These are phyloP conservation scores for Colletotrichum siamense DNA, from an alignment of 2,329 filamentous ascomycete species.

Conservation along the genomic window DNA sequence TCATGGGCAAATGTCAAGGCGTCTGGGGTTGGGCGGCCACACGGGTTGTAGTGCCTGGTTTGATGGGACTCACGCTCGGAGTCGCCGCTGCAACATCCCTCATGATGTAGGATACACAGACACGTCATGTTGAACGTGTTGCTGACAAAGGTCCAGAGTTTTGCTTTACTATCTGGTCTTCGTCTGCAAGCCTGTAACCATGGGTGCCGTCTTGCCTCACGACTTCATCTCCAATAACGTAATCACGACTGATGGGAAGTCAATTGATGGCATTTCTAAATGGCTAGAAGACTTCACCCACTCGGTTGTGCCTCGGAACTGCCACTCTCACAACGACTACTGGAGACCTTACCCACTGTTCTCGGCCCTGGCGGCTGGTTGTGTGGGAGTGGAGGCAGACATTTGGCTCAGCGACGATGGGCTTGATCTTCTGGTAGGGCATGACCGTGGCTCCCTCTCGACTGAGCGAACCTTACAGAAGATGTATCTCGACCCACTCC, in stretches of 20 bases:
- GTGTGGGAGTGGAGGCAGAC: conserved; percentile 71
- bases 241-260: background rate
- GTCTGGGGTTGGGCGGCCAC: too few relatives aligned
- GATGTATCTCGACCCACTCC: conserved; percentile 69
- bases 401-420: conserved; percentile 63
- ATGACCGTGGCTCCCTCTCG: conserved; percentile 61
- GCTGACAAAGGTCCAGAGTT: too few relatives aligned
- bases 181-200: too few relatives aligned
- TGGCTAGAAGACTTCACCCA: background rate
- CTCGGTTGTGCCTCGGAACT: conserved; percentile 50
- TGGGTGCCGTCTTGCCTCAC: too few relatives aligned
- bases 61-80: too few relatives aligned
- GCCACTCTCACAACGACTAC: conserved; percentile 76
- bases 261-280: background rate
- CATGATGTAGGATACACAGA: too few relatives aligned
- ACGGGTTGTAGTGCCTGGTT: too few relatives aligned
- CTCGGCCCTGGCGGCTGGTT: conserved; percentile 64
- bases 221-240: conserved; percentile 15
- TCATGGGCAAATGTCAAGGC: too few relatives aligned
- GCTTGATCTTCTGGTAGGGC: conserved; percentile 63
- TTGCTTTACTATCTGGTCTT: too few relatives aligned
- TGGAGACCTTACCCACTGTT: conserved; percentile 68
- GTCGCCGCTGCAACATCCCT: too few relatives aligned
- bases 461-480: conserved; percentile 59
- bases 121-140: too few relatives aligned